Base-by-base conservation (phyloP, 371 early-diverging fungal genomes). In the Apophysomyces variabilis region DNA sequence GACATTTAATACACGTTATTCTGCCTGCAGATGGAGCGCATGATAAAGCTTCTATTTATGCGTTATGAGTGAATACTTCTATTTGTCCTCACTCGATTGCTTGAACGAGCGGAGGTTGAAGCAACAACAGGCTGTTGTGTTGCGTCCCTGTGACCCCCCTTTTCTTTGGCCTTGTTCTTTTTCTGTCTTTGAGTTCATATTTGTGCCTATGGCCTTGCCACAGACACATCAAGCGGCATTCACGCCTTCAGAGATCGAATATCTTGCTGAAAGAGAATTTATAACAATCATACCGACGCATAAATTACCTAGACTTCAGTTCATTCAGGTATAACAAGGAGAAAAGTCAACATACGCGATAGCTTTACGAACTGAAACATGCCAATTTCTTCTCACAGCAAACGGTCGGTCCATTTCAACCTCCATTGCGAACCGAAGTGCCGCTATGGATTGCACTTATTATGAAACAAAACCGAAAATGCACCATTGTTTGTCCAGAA, bases 381-480 rank as follows among this genome's bases (percentile, higher is more conserved):
- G 38, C 32, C 0, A 12, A 12, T 64, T 39, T 12, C 38, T 18
- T 5, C 18, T 44, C 9, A 32, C 70, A 92, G 92, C 90, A 89
- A 7, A 64, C 83, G 0, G 80, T 85, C 64, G 93, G 93, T 1
- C 90, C 93, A 5, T 90, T 96, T 64, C 84, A 83, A 37, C 97
- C 97, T 3, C 92, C 93, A 12, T 71, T 86, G 13, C 76, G 81
- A 58, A 78, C 83, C 8, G 68, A 83, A 66, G 95, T 95, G 0
- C 95, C 95, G 38, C 75, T 95, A 8, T 96, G 97, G 97, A 84
- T 96, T 45, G 95, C 96, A 5, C 71, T 94, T 8, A 71, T 87
- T n/a, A 77, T 96, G 75, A 95, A 95, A 66, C 86, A 86, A 69
- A 87, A 91, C 44, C 85, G 90, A 60, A 89, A 90, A 62, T 95